Evolutionary conservation across 148 eudicot species (phyloP).

Genomic region (Fagopyrum esculentum): DNA sequence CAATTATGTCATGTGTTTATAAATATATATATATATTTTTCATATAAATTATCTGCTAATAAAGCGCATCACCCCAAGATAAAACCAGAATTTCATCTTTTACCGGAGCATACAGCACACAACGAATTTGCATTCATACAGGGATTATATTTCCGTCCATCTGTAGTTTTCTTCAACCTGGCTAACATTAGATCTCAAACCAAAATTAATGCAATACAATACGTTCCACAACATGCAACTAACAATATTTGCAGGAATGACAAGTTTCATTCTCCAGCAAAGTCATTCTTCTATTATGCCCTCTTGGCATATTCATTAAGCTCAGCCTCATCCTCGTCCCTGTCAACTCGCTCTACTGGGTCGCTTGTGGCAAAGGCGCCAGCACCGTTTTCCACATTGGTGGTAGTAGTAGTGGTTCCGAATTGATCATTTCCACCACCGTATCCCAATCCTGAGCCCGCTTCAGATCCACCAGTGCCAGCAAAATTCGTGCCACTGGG

Average conservation of each 20-base stretch:
- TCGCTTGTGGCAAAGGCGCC: slow-evolving; percentile 25
- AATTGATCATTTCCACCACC: slow-evolving; percentile 17
- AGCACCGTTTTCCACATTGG: slow-evolving; percentile 11
- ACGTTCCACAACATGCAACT: not conserved
- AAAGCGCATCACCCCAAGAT: too few species aligned
- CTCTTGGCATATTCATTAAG: slow-evolving; percentile 30
- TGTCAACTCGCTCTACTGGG: slow-evolving; percentile 29
- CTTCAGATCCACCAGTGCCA: slow-evolving; percentile 24
- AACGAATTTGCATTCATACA: too few species aligned
- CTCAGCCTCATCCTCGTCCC: slow-evolving; percentile 25
- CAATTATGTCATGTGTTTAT: too few species aligned
- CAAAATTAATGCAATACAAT: too few species aligned
- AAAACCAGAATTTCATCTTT: too few species aligned
- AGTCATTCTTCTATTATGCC: slow-evolving; percentile 14
- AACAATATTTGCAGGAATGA: not conserved
- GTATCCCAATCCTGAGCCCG: slow-evolving; percentile 24
- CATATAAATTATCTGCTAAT: too few species aligned
- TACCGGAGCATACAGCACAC: too few species aligned
- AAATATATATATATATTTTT: too few species aligned
- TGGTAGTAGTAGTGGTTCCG: slow-evolving; percentile 18
- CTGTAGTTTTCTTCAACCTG: too few species aligned
- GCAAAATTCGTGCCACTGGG: slow-evolving; percentile 22
- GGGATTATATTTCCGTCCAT: too few species aligned
- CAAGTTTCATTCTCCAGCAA: not conserved
- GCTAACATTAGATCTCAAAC: too few species aligned